Evolutionary conservation across 1,284 basidiomycete species (phyloP), one percentile per base, ranked within the genome.

Genomic region (Singerocomus inundabilis): DNA sequence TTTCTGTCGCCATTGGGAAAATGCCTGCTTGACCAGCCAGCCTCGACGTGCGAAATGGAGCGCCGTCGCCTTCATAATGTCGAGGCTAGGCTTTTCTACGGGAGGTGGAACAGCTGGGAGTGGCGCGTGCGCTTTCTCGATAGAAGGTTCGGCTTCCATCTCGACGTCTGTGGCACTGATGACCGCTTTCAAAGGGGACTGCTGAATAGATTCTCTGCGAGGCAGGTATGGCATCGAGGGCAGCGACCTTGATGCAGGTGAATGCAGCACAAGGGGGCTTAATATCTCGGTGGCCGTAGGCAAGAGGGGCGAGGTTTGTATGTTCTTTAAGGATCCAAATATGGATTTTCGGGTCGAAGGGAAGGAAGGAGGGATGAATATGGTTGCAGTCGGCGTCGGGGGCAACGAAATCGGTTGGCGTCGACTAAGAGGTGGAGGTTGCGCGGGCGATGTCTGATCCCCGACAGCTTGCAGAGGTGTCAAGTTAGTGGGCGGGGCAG

Each of bases 181-280:
- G 6, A 45, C 54, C 5, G 42, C 16, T 48, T 63, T 67, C 1
- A 70, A 44, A 36, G 65, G 67, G 9, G 67, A 65, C 15, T 55
- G 57, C 21, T 21, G 21, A 3, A 51, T 6, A 2, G 67, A 61
- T 33, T 69, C 68, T 30, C 45, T 53, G 29, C 63, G 64, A 25
- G 52, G 10, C 7, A 61, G 38, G 15, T 46, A 15, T 1, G 64
- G 49, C 2, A 63, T 54, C 30, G 61, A 56, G 2, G 44, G 28
- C 13, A 58, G 32, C 4, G 56, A 58, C 33, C 43, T 58, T 13
- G 58, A 58, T 35, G 52, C 53, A 0, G 72, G 76, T 5, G 77
- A 71, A 5, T 70, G 62, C 6, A 80, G 56, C 40, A 68, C 58
- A 5, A 81, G 60, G 9, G 79, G 79, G 43, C 79, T 81, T 24